Conservation (phyloP, 306 rosid species). For the Pueraria montana region DNA sequence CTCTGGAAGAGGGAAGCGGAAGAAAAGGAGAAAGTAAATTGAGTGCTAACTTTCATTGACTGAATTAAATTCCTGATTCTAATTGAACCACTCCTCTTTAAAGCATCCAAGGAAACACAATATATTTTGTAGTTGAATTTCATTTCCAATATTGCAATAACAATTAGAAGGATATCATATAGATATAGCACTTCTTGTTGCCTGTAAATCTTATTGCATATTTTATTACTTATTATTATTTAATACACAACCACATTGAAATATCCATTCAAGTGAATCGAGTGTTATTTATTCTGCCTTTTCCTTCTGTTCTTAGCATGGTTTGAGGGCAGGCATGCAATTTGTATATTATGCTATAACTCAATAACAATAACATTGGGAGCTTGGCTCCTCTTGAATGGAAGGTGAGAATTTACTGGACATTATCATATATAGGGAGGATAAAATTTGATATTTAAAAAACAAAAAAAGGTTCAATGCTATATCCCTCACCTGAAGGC, state of each 20-base stretch:
- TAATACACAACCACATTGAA: constrained; percentile 11
- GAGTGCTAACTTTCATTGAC: constrained; percentile 11
- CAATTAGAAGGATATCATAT: not conserved
- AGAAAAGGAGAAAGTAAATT: constrained; percentile 23
- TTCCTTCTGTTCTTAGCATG: not conserved
- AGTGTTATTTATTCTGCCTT: constrained; percentile 3
- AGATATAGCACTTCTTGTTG: not conserved
- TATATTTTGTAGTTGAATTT: not conserved
- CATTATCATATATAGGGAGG: not conserved
- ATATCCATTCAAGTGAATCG: constrained; percentile 15
- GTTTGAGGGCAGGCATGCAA: not conserved
- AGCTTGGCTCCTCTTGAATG: constrained; percentile 1
- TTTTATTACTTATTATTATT: not conserved
- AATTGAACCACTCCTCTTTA: constrained; percentile 2
- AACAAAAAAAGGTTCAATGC: constrained; percentile 4
- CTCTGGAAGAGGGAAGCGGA: constrained; percentile 60
- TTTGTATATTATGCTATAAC: constrained; percentile 17
- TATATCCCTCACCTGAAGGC: constrained; percentile 75
- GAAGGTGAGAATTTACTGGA: constrained; percentile 5
- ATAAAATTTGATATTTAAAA: not conserved
- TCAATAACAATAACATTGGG: not conserved
- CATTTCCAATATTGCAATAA: not conserved
- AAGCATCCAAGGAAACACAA: constrained; percentile 34
- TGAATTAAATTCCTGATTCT: not conserved
- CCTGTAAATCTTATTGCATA: not conserved